Base-by-base conservation (phyloP, 257 asterid genomes). In the Lavandula angustifolia region DNA sequence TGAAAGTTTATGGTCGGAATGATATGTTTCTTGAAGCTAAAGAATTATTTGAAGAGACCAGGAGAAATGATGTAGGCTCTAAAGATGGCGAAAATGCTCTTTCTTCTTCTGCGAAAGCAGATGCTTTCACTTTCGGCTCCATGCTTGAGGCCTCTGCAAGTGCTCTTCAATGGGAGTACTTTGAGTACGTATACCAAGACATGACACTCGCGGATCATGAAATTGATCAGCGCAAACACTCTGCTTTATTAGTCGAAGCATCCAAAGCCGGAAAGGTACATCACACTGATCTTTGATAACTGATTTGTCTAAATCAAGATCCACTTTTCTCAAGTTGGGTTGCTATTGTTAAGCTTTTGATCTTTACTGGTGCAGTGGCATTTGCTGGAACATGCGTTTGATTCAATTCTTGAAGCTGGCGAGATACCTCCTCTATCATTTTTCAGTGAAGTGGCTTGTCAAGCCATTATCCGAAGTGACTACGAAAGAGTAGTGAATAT, bases 161-260 rank as follows among this genome's bases (percentile, higher is more conserved):
- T 62, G 87, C 96, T 55, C 86, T 73, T 35, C 97, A 89, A 62
- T 89, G 97, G 97, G 97, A 92, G 71, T 89, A 87, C 73, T 92
- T 92, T 60, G 99, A 87, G 60, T 70, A 78, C 34, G 88, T 89
- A 29, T 92, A 89, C 67, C 86, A 81, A 72, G 94, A 87, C 72
- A 92, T 89, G 97, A 53, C 75, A 52, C 84, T 92, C 18, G 68
- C 77, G 0, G 94, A 91, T 60, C 58, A 82, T 81, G 83, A 54
- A 61, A 66, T 84, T 32, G 83, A 85, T 79, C 84, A 72, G 62
- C 70, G 51, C 13, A 87, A 77, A 74, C 87, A 82, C 54, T 84
- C 84, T 33, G 58, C 22, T 48, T 65, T 86, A 56, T 50, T 92
- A 52, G 84, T 85, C 60, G 82, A 84, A 77, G 92, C 97, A 54